These are phyloP conservation scores for Penicillium verrucosum DNA, from an alignment of 2,329 filamentous ascomycete species.

Conservation along the genomic window DNA sequence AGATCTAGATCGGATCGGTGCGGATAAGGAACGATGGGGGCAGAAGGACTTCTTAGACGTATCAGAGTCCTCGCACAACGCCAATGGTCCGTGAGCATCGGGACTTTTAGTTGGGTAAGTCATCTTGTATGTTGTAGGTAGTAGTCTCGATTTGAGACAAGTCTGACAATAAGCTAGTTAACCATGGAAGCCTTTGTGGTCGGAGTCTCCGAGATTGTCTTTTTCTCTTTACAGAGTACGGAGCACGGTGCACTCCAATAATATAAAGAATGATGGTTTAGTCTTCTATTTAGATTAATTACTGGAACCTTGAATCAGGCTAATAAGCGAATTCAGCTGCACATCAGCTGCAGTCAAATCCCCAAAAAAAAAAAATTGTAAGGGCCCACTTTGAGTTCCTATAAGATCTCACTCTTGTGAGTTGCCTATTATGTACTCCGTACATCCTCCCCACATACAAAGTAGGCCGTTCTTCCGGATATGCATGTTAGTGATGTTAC, in stretches of 20 bases:
- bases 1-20: conserved; percentile 25
- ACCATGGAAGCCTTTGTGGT: not conserved
- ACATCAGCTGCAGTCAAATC: not conserved
- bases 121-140: too few relatives aligned
- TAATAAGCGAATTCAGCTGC: not conserved
- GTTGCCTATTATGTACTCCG: too few relatives aligned
- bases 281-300: not conserved
- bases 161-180: not conserved
- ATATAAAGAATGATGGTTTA: not conserved
- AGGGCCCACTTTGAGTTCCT: not conserved
- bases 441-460: not conserved
- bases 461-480: conserved; percentile 8
- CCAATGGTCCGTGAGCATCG: not conserved
- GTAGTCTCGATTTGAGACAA: not conserved
- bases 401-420: not conserved
- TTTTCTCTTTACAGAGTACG: not conserved
- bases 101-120: not conserved
- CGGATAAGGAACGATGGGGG: conserved; percentile 15
- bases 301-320: not conserved
- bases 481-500: conserved; percentile 2
- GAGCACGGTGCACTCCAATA: too few relatives aligned
- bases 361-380: not conserved
- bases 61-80: conserved; percentile 5
- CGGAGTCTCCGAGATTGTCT: not conserved
- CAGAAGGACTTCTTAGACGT: not conserved